Conservation (phyloP, 805 yeast species). For the Wickerhamiella australiensis region DNA sequence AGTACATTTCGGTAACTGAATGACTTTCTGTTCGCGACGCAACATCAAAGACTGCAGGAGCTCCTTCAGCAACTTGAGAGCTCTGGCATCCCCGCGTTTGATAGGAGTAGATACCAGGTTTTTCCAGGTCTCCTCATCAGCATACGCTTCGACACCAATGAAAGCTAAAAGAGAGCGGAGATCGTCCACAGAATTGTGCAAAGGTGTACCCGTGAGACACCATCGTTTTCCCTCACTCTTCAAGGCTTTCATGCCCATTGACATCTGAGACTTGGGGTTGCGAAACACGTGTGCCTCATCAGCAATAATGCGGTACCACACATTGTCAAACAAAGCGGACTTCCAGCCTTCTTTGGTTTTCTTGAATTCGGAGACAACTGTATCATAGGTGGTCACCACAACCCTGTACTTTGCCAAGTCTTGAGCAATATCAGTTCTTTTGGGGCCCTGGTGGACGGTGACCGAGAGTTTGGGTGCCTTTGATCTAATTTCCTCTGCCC, state of each 20-base stretch:
- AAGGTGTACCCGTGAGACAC: conserved; percentile 55
- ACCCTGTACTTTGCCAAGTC: conserved; percentile 27
- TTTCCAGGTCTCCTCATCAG: conserved; percentile 22
- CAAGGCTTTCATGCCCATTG: conserved; percentile 37
- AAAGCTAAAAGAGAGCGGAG: conserved; percentile 40
- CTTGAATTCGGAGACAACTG: conserved; percentile 24
- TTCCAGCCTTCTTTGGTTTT: conserved; percentile 7
- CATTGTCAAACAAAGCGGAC: conserved; percentile 22
- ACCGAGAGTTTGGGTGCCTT: conserved; percentile 31
- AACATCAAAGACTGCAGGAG: conserved; percentile 32
- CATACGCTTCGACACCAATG: conserved; percentile 25
- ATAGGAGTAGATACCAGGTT: conserved; percentile 24
- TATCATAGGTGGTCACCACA: conserved; percentile 29
- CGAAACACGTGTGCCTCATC: conserved; percentile 59
- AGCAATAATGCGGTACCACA: conserved; percentile 45
- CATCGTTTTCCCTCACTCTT: conserved; percentile 36
- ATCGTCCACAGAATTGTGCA: conserved; percentile 46
- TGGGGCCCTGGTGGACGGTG: conserved; percentile 27
- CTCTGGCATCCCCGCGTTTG: conserved; percentile 13
- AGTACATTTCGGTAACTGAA: conserved; percentile 21
- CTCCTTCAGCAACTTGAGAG: conserved; percentile 22
- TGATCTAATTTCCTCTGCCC: conserved; percentile 31
- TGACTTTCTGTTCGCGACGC: conserved; percentile 35
- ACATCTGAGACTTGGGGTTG: conserved; percentile 36
- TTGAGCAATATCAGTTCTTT: conserved; percentile 17